phyloP scores from a whole-genome alignment of 2,329 filamentous ascomycete species.

The Laburnicola sp. region DNA sequence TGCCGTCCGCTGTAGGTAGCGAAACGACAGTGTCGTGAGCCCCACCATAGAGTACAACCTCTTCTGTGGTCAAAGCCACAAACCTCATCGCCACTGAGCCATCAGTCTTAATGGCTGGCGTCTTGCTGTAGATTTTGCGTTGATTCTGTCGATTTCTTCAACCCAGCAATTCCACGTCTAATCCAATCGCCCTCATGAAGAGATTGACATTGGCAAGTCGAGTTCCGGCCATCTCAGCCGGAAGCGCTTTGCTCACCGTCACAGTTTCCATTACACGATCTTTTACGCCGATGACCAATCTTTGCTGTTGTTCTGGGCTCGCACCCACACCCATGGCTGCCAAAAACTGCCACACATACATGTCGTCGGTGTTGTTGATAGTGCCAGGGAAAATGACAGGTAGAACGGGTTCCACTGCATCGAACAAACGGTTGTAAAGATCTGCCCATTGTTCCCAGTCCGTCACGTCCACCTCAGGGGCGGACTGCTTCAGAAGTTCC shows the following conservation, averaged over 20 bases:
- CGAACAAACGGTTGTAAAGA: constrained; percentile 86
- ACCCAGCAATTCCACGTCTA: constrained; percentile 82
- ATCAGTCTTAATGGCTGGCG: background rate
- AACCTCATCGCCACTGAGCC: background rate
- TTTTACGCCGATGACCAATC: constrained; percentile 93
- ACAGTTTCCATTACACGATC: constrained; percentile 98
- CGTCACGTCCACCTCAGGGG: constrained; percentile 65
- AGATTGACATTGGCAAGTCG: constrained; percentile 91
- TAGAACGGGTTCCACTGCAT: constrained; percentile 79
- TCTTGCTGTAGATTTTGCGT: background rate
- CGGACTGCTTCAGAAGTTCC: constrained; percentile 85
- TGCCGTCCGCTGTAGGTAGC: background rate
- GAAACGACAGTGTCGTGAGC: background rate
- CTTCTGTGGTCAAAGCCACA: background rate
- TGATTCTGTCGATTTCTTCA: constrained; percentile 39
- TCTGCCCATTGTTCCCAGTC: constrained; percentile 77
- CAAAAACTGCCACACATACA: constrained; percentile 97
- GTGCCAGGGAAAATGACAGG: constrained; percentile 86
- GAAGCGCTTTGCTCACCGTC: constrained; percentile 82
- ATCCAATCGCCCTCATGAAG: constrained; percentile 98
- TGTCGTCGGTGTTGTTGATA: constrained; percentile 87
- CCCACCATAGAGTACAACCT: constrained; percentile 1
- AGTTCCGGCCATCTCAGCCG: constrained; percentile 79
- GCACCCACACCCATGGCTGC: constrained; percentile 93
- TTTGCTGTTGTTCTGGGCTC: constrained; percentile 90